Conservation (phyloP, 106 monocot genomes). For the Platanthera zijinensis region DNA sequence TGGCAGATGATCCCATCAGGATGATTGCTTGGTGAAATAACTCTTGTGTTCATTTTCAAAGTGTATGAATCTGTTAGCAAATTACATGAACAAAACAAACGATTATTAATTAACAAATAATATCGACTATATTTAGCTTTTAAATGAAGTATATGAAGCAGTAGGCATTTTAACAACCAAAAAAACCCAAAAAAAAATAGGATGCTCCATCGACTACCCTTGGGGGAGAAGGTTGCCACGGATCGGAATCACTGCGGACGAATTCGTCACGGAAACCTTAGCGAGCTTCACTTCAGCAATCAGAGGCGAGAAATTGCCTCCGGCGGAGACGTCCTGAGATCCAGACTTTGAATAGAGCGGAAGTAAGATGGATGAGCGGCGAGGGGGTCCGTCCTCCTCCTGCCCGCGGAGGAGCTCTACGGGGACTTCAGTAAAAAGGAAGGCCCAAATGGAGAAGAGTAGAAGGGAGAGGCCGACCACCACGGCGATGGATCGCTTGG, state of each 20-base stretch:
- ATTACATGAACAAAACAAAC: too few species aligned
- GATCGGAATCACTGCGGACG: constrained; percentile 24
- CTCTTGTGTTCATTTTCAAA: too few species aligned
- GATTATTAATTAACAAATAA: too few species aligned
- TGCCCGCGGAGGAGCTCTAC: constrained; percentile 11
- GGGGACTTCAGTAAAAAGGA: constrained; percentile 19
- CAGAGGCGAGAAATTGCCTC: background rate
- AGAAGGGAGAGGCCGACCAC: constrained; percentile 16
- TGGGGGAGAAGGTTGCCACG: constrained; percentile 30
- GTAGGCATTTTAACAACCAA: too few species aligned
- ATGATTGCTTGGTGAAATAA: too few species aligned
- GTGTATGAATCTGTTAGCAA: too few species aligned
- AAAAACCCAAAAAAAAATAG: background rate
- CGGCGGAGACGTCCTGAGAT: constrained; percentile 5
- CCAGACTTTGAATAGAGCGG: constrained; percentile 31
- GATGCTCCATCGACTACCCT: constrained; percentile 13
- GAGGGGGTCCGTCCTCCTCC: constrained; percentile 6
- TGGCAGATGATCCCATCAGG: too few species aligned
- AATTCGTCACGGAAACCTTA: constrained; percentile 1
- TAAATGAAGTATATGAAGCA: too few species aligned
- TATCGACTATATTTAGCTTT: too few species aligned
- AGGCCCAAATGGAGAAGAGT: constrained; percentile 11
- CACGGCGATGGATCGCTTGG: constrained; percentile 11
- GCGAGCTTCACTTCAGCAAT: constrained; percentile 13
- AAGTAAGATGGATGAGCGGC: constrained; percentile 21